A percentile compares a stretch with the other conserved stretches of the same genome.
phyloP scores from a whole-genome alignment of 2,329 filamentous ascomycete genomes.

The Colletotrichum destructivum region DNA sequence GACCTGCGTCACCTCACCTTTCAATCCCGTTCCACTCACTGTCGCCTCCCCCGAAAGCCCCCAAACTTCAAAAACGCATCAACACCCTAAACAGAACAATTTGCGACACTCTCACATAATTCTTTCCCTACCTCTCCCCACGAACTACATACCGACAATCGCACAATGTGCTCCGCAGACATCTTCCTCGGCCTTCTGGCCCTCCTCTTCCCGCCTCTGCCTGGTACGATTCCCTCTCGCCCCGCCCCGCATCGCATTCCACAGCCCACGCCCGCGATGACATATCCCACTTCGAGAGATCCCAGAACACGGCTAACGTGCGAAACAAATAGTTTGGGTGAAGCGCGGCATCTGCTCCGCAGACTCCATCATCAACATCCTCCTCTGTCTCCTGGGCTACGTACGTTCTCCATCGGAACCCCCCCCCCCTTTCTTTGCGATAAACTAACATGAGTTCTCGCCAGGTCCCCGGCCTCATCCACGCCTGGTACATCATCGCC shows the following conservation, averaged over 20 bases:
- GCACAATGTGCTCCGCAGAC: conserved; percentile 71
- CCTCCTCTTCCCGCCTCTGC: conserved; percentile 75
- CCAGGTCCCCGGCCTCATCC: conserved; percentile 86
- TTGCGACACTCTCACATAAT: too few relatives aligned
- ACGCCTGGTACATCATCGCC: conserved; percentile 98
- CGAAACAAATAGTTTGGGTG: conserved; percentile 82
- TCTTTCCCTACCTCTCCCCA: too few relatives aligned
- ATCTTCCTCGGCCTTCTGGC: conserved; percentile 76
- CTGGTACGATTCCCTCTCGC: conserved; percentile 65
- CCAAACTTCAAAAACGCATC: not conserved
- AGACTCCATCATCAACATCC: conserved; percentile 95
- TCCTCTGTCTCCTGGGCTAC: conserved; percentile 84
- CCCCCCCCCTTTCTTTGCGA: conserved; percentile 48
- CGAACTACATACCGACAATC: not conserved
- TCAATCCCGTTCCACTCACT: not conserved
- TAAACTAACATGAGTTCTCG: not conserved
- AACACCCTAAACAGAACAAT: not conserved
- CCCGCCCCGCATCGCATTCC: conserved; percentile 1
- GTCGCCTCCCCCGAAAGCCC: not conserved
- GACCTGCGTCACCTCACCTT: conserved; percentile 32
- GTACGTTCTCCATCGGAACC: conserved; percentile 52
- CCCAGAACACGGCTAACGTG: not conserved
- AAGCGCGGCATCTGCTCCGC: conserved; percentile 94
- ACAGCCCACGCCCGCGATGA: not conserved
- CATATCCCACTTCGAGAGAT: not conserved